These are phyloP conservation scores for Heterobasidion parviporum DNA, from an alignment of 1,284 basidiomycete species.

Conservation along the genomic window DNA sequence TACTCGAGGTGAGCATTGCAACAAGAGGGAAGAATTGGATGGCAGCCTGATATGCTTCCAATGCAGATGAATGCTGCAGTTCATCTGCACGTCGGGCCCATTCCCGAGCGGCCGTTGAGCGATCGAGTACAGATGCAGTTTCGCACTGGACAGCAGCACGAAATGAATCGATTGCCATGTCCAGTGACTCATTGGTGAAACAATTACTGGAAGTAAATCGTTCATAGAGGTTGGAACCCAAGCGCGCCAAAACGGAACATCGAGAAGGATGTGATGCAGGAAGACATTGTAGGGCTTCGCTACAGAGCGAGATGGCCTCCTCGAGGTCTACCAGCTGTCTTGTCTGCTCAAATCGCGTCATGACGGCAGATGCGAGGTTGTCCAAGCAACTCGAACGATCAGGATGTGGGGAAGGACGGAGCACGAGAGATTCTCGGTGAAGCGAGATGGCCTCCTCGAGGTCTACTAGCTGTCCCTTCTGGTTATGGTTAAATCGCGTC, in stretches of 20 bases:
- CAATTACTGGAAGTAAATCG: neutral
- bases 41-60: neutral
- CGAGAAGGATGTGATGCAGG: neutral
- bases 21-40: neutral
- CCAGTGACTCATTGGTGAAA: neutral
- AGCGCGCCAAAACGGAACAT: neutral
- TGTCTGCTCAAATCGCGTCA: neutral
- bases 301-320: neutral
- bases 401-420: neutral
- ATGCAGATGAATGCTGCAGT: neutral
- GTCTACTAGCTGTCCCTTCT: neutral
- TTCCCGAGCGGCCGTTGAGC: neutral
- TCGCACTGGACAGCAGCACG: neutral
- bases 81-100: neutral
- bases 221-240: neutral
- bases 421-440: neutral
- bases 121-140: neutral
- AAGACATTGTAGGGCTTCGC: neutral
- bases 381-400: neutral
- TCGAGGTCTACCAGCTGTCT: neutral
- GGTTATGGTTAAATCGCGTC: neutral
- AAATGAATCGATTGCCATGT: neutral
- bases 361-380: neutral
- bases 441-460: neutral
- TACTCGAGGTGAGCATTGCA: neutral